Evolutionary conservation across 208 protist genomes (phyloP).

Genomic region (Leishmania turanica): DNA sequence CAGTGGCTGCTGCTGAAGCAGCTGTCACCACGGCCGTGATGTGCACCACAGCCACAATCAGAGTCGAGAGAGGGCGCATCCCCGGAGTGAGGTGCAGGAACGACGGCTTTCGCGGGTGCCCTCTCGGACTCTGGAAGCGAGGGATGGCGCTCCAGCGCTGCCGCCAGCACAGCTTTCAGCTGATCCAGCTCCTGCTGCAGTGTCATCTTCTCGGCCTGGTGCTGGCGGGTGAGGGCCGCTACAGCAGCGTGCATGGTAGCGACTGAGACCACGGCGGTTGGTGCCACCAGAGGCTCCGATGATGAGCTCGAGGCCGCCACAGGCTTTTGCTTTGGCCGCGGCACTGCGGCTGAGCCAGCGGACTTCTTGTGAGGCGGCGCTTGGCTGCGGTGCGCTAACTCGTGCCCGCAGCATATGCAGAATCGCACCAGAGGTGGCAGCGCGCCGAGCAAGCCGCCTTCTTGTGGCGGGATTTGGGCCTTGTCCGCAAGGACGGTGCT

Average conservation of each 20-base stretch:
- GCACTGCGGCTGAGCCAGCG: not conserved
- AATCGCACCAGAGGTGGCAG: not conserved
- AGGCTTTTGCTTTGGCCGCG: not conserved
- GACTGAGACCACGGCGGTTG: conserved; percentile 9
- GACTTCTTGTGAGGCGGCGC: not conserved
- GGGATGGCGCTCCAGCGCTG: not conserved
- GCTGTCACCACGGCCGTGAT: not conserved
- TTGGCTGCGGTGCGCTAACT: not conserved
- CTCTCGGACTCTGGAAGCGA: not conserved
- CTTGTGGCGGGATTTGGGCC: not conserved
- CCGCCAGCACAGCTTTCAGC: conserved; percentile 4
- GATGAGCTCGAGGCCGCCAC: not conserved
- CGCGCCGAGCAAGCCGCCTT: not conserved
- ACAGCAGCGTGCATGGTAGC: conserved; percentile 2
- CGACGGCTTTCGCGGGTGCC: not conserved
- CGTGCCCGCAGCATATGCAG: conserved; percentile 7
- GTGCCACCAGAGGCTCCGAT: not conserved
- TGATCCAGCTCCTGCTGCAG: conserved; percentile 8
- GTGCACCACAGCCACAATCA: not conserved
- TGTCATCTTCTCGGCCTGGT: not conserved
- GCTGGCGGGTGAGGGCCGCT: not conserved
- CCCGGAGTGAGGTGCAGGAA: not conserved
- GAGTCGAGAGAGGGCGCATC: not conserved
- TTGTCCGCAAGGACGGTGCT: not conserved
- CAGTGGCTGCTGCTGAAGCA: not conserved